Percentiles rank a stretch among this genome's conserved stretches.
Conservation (phyloP, 2,329 filamentous ascomycete species). For the Phyllosticta citrichinensis region DNA sequence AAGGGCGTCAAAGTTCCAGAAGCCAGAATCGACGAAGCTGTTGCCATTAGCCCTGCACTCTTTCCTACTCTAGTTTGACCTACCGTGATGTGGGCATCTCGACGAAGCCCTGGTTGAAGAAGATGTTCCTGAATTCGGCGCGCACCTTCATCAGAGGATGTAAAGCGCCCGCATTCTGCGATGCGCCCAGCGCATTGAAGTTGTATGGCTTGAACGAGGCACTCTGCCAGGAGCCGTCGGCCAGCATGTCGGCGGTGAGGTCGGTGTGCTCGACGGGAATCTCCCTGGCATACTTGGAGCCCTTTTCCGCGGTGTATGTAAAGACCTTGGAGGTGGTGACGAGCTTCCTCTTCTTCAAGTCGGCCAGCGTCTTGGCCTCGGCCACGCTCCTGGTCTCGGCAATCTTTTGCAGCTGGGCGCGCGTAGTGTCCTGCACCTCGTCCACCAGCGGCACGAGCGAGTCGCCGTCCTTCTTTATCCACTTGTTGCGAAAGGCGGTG, state of each 20-base stretch:
- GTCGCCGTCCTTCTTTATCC: constrained; percentile 54
- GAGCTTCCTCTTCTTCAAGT: constrained; percentile 88
- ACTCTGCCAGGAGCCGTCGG: constrained; percentile 81
- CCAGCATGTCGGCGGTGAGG: constrained; percentile 85
- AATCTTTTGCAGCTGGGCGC: constrained; percentile 64
- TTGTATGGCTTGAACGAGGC: constrained; percentile 80
- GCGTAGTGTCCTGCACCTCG: constrained; percentile 69
- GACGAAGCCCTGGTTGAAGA: constrained; percentile 98
- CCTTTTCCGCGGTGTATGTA: constrained; percentile 75
- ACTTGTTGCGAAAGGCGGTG: constrained; percentile 75
- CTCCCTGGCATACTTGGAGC: constrained; percentile 76
- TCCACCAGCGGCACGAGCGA: constrained; percentile 50
- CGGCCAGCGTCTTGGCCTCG: constrained; percentile 66
- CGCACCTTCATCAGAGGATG: constrained; percentile 79
- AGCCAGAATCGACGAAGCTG: constrained; percentile 83
- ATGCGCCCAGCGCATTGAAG: constrained; percentile 61
- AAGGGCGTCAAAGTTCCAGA: constrained; percentile 98
- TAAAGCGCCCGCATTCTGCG: constrained; percentile 42
- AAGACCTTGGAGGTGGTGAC: constrained; percentile 75
- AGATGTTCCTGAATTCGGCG: constrained; percentile 91
- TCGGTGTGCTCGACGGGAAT: constrained; percentile 92
- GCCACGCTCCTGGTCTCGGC: constrained; percentile 57
- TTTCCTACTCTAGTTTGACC: constrained; percentile 9
- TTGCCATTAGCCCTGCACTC: background rate
- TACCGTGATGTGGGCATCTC: constrained; percentile 89